Conservation (phyloP, 1,284 basidiomycete genomes). For the Sporisorium exsertum region DNA sequence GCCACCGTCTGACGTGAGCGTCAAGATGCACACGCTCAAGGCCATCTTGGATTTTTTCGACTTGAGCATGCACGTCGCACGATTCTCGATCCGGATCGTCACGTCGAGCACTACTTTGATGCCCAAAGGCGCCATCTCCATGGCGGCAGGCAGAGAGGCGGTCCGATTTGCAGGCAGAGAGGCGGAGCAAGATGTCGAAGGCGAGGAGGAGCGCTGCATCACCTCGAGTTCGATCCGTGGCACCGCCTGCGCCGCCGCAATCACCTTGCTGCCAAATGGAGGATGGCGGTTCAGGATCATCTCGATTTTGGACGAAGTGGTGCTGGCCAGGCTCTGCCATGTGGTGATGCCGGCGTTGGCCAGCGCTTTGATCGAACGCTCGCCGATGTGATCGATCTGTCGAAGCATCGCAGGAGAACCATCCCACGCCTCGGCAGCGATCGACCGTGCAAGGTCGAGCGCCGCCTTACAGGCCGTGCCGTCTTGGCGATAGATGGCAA, state of each 20-base stretch:
- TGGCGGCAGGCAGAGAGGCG: background rate
- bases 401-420: conserved; percentile 81
- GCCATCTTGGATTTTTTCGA: conserved; percentile 46
- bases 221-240: conserved; percentile 47
- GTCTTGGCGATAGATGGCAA: conserved; percentile 41
- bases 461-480: conserved; percentile 47
- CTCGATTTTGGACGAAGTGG: conserved; percentile 48
- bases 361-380: conserved; percentile 74
- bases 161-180: background rate
- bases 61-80: conserved; percentile 40
- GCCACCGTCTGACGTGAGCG: conserved; percentile 29
- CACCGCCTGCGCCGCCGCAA: conserved; percentile 39
- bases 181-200: background rate
- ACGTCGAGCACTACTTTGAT: conserved; percentile 32
- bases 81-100: conserved; percentile 33
- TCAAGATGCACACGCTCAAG: conserved; percentile 38
- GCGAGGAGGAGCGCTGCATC: conserved; percentile 28
- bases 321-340: conserved; percentile 31
- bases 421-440: conserved; percentile 85
- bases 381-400: conserved; percentile 82
- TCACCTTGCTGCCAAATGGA: conserved; percentile 53
- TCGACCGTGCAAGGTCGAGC: conserved; percentile 63
- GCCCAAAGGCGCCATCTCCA: background rate
- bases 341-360: conserved; percentile 47
- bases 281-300: conserved; percentile 56